Conservation (phyloP, 1,284 basidiomycete species). For the Fistulinella cinereoalba region DNA sequence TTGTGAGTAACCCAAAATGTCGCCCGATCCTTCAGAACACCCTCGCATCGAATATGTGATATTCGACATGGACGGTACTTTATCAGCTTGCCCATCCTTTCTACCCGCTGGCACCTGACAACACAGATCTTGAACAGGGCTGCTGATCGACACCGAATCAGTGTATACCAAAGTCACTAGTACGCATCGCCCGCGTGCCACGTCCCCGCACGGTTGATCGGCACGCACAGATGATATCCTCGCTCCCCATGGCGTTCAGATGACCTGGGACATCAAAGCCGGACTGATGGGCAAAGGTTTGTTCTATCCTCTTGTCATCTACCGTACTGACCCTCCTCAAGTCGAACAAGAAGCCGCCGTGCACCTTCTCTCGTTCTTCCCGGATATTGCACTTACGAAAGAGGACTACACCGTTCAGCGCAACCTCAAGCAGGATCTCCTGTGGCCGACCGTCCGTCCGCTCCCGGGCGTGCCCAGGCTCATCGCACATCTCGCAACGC, state of each 20-base stretch:
- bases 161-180: conserved; percentile 77
- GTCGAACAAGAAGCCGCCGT: conserved; percentile 62
- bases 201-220: conserved; percentile 8
- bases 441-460: conserved; percentile 64
- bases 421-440: conserved; percentile 53
- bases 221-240: conserved; percentile 55
- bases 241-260: conserved; percentile 63
- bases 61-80: conserved; percentile 77
- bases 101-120: not conserved
- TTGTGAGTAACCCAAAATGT: conserved; percentile 6
- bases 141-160: conserved; percentile 70
- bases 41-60: conserved; percentile 63
- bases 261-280: conserved; percentile 84
- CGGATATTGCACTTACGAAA: conserved; percentile 58
- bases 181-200: conserved; percentile 33
- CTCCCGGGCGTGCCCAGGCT: conserved; percentile 69
- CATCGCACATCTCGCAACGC: conserved; percentile 59
- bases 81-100: not conserved
- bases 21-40: conserved; percentile 4
- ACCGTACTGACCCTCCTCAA: conserved; percentile 27
- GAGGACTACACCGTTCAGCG: conserved; percentile 59
- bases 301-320: conserved; percentile 18
- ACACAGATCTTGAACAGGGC: conserved; percentile 30
- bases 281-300: conserved; percentile 80
- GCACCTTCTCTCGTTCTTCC: conserved; percentile 72